Conservation (phyloP, 106 monocot genomes). For the Dioscorea dumetorum region DNA sequence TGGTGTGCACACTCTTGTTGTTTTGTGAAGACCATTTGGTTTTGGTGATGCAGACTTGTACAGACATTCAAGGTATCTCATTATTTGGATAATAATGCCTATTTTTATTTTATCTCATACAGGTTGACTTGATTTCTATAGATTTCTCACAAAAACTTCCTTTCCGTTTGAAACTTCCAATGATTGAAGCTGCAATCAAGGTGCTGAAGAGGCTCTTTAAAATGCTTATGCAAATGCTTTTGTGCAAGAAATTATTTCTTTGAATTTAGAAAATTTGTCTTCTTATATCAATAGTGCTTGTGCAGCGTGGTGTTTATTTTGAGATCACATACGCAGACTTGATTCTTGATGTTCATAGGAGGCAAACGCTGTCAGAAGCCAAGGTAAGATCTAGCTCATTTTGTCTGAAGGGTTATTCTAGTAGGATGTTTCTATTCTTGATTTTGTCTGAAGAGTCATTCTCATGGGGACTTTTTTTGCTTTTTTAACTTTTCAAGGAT, state of each 20-base stretch:
- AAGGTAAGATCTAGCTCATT: constrained; percentile 37
- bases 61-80: too few relatives aligned
- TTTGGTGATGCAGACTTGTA: too few relatives aligned
- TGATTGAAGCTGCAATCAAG: constrained; percentile 74
- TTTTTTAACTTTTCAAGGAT: too few relatives aligned
- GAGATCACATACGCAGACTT: constrained; percentile 70
- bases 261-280: neutral
- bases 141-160: constrained; percentile 84
- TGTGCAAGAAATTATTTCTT: neutral
- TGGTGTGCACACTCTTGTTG: too few relatives aligned
- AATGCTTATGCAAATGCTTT: neutral
- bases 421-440: too few relatives aligned
- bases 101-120: constrained; percentile 3
- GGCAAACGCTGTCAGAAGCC: constrained; percentile 53
- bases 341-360: constrained; percentile 41
- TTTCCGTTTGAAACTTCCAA: constrained; percentile 60
- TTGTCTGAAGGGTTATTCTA: too few relatives aligned
- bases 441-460: neutral
- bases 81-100: too few relatives aligned
- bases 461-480: too few relatives aligned
- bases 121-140: constrained; percentile 83
- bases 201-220: constrained; percentile 8
- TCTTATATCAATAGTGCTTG: neutral
- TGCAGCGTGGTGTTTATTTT: constrained; percentile 85
- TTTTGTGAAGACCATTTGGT: too few relatives aligned